Percentiles rank a stretch among this genome's conserved stretches.
phyloP scores from a whole-genome alignment of 2,329 filamentous ascomycete species.

The Lasiodiplodia citricola region DNA sequence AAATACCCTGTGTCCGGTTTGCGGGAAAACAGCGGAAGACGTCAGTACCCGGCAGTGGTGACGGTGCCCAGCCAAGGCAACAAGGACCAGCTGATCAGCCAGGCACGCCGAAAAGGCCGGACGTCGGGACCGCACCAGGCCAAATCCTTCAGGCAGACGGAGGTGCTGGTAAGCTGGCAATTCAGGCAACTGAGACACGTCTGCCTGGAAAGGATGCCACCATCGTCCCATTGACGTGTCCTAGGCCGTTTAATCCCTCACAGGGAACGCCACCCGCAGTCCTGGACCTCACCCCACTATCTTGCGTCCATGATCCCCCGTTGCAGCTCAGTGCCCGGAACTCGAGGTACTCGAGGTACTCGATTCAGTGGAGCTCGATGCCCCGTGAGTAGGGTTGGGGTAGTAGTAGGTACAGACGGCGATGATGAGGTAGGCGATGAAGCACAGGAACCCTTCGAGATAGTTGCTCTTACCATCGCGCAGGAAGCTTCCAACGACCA shows the following conservation, averaged over 20 bases:
- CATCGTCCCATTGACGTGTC: background rate
- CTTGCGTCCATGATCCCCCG: background rate
- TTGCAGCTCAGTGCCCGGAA: background rate
- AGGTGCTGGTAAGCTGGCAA: background rate
- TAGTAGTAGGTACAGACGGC: conserved; percentile 67
- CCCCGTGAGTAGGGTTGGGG: conserved; percentile 51
- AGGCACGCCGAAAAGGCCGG: background rate
- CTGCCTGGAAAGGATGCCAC: background rate
- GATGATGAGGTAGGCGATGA: conserved; percentile 71
- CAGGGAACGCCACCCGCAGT: background rate
- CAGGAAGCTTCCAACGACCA: conserved; percentile 87
- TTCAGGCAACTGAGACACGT: conserved; percentile 21
- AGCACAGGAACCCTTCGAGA: conserved; percentile 80
- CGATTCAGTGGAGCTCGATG: background rate
- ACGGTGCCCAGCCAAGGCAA: conserved; percentile 2
- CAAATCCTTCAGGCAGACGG: background rate
- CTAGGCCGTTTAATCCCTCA: background rate
- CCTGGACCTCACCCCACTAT: background rate
- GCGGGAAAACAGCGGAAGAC: background rate
- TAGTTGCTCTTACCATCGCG: conserved; percentile 90
- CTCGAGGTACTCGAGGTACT: background rate
- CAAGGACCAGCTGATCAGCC: background rate
- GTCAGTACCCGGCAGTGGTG: too few species aligned
- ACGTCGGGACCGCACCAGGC: background rate
- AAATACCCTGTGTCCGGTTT: background rate